Percentiles rank a stretch among this genome's conserved stretches.
Evolutionary conservation across 768 basidiomycete species (phyloP).

Genomic region (Lentinula boryana): DNA sequence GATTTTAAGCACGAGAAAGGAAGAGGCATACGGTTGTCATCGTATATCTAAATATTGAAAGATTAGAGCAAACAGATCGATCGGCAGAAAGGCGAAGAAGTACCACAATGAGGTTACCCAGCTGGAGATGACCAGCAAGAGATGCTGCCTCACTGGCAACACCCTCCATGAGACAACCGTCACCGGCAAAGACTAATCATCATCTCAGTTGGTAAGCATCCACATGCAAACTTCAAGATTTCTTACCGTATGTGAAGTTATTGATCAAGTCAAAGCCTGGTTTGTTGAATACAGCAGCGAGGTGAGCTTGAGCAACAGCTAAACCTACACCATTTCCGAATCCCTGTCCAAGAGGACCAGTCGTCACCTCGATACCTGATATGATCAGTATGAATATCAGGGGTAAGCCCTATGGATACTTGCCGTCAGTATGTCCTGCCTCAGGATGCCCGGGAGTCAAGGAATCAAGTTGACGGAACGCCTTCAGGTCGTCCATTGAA

Average conservation of each 20-base stretch:
- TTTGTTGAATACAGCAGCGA: constrained; percentile 87
- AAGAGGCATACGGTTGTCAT: constrained; percentile 73
- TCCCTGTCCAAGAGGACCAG: constrained; percentile 93
- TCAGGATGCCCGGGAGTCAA: constrained; percentile 95
- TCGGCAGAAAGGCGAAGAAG: background rate
- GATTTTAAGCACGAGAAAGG: background rate
- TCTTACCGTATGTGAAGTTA: constrained; percentile 82
- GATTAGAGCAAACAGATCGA: constrained; percentile 7
- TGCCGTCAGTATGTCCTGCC: constrained; percentile 46
- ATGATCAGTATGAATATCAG: background rate
- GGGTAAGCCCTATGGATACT: background rate
- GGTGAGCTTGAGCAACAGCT: constrained; percentile 88
- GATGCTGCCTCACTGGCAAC: constrained; percentile 89
- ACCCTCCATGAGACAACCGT: constrained; percentile 97
- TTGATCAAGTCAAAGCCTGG: constrained; percentile 74
- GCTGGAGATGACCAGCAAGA: constrained; percentile 88
- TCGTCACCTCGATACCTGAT: constrained; percentile 82
- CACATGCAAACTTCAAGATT: background rate
- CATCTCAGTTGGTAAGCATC: constrained; percentile 6
- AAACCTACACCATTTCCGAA: constrained; percentile 91
- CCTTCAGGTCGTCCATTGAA: constrained; percentile 86
- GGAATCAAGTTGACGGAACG: constrained; percentile 87
- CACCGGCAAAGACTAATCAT: constrained; percentile 75
- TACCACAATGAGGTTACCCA: constrained; percentile 89
- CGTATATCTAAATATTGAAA: constrained; percentile 59